Evolutionary conservation across 2,329 filamentous ascomycete species (phyloP), one percentile per base, ranked within the genome.

Genomic region (Sclerotinia spermophila): DNA sequence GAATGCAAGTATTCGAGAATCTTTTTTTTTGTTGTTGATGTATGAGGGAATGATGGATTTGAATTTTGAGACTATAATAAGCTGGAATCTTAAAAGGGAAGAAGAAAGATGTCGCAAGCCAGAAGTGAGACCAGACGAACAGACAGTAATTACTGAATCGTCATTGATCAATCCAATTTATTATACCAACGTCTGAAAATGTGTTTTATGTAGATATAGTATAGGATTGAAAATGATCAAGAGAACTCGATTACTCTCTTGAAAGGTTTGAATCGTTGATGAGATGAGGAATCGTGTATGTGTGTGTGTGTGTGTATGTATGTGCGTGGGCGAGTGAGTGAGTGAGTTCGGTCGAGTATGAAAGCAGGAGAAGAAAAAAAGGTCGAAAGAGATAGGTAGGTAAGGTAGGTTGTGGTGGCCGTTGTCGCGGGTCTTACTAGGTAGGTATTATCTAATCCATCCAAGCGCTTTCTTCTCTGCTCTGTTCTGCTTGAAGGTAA

Each of bases 91-190:
- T 65, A 33, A 38, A 45, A 38, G 33, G 44, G 44, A 64, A 51
- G 45, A 65, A 38, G 35, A 59, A 65, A 59, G 35, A 59, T 65
- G 61, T 65, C 33, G 61, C 61, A n/a, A 65, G 61, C 44, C 61
- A 65, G 44, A 38, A 27, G 61, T 65, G 42, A 65, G 61, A 51
- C 48, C 48, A 51, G 48, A 51, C 48, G 48, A 51, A 51, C 48
- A 51, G 48, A 51, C 44, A 40, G 33, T 40, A 65, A 65, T 65
- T 33, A 65, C 45, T 65, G 45, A 65, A 65, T 65, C 44, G 44
- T 65, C 61, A 65, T 65, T 65, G 61, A 65, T 65, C n/a, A 30
- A 65, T 40, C 33, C 45, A 24, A 53, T 35, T 21, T 48, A 38
- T 48, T 38, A 30, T 27, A 51, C 24, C 45, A 51, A n/a, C 30